A percentile compares a stretch with the other conserved stretches of the same genome.
These are phyloP conservation scores for Pyricularia grisea DNA, from an alignment of 2,329 filamentous ascomycete species.

Conservation along the genomic window DNA sequence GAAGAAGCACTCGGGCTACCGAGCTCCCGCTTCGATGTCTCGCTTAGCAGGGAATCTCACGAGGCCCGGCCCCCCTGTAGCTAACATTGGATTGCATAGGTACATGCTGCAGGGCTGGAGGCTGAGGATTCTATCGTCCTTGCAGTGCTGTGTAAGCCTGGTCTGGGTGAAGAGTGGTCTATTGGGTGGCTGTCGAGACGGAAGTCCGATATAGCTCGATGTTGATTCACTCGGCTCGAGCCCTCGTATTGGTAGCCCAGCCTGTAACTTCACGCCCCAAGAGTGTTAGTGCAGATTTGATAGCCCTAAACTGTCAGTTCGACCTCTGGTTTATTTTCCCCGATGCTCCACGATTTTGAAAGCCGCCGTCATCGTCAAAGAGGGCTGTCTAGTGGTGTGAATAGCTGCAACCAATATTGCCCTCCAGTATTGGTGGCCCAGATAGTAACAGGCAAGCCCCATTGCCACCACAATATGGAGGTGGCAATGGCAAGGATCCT, in stretches of 20 bases:
- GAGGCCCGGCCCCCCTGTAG: not conserved
- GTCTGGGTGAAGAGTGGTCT: not conserved
- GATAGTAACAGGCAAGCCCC: not conserved
- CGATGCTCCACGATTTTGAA: not conserved
- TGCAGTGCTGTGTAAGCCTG: constrained; percentile 4
- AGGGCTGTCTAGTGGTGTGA: not conserved
- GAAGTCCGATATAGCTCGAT: constrained; percentile 6
- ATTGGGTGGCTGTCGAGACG: constrained; percentile 5
- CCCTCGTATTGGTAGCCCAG: constrained; percentile 2
- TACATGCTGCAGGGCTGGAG: constrained; percentile 4
- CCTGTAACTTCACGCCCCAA: not conserved
- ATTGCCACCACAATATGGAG: not conserved
- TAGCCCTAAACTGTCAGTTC: not conserved
- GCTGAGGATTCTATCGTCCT: constrained; percentile 4
- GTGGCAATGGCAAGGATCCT: not conserved
- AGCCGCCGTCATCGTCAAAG: not conserved
- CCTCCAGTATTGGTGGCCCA: not conserved
- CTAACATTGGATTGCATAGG: not conserved
- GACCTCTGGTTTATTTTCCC: not conserved
- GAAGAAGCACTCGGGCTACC: constrained; percentile 2
- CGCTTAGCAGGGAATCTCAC: not conserved
- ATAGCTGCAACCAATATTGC: not conserved
- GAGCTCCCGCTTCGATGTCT: not conserved
- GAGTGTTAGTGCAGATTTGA: not conserved
- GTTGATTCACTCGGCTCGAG: not conserved